Base-by-base conservation (phyloP, 2,329 filamentous ascomycete species). In the Metarhizium rileyi region DNA sequence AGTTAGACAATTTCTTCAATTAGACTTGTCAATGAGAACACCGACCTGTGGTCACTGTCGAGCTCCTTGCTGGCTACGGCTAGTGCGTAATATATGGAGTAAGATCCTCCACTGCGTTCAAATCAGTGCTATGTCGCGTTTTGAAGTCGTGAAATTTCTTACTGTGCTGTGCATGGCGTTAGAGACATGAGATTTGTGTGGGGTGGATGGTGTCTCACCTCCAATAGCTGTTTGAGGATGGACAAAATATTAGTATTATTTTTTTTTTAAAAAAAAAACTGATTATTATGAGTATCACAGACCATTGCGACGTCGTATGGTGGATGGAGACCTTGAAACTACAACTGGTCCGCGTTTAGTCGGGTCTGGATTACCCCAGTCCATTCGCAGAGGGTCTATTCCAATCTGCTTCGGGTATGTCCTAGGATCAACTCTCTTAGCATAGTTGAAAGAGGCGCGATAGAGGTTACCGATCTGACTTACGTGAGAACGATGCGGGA, bases 401-500 rank as follows among this genome's bases (percentile, higher is more conserved):
- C 91, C 91, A 56, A 87, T 89, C 70, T 96, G 91, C 59, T 89
- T 90, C 26, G 91, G 91, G 67, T 97, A 96, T 5, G 90, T 95
- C 46, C 78, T 81, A 41, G 12, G 38, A 44, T 55, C 50, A 47
- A 49, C 22, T 44, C 4, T 26, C 20, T 48, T 30, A 45, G 26
- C 12, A 5, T 23, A 5, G 20, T 25, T 4, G 16, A 6, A 25
- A 14, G 5, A 25, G 16, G 18, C 4, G 38, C 9, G 18, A 25
- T 8, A 14, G 10, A 2, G 6, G 25, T 22, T 25, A 5, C n/a
- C 10, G 20, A 9, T 4, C 3, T 25, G 63, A 55, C 64, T 59
- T 60, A 77, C 74, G 76, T 80, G 53, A 80, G 67, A 53, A 79
- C 70, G 52, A 80, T 78, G 20, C 76, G 73, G 47, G 75, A 77